Conservation (phyloP, 75 land plant species). For the Adiantum capillusveneris region DNA sequence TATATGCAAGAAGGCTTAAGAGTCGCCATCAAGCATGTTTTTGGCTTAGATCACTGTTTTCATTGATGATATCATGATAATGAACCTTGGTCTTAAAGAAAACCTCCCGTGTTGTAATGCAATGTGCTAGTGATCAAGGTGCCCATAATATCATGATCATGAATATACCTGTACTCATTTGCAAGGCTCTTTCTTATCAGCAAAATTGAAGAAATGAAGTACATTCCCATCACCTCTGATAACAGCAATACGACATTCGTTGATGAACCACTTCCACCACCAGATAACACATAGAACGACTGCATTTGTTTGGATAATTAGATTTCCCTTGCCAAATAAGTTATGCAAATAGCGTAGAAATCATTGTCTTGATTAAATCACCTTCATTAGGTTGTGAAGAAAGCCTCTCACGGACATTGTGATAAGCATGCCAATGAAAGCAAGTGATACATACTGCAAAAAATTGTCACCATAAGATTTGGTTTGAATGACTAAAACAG, state of each 20-base stretch:
- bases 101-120: too few species aligned
- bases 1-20: too few species aligned
- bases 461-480: too few species aligned
- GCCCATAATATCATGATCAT: too few species aligned
- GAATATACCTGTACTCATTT: conserved; percentile 83
- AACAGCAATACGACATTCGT: conserved; percentile 87
- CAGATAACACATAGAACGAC: conserved; percentile 83
- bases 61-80: too few species aligned
- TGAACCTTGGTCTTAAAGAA: too few species aligned
- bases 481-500: too few species aligned
- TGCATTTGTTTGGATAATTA: conserved; percentile 13
- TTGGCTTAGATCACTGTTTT: too few species aligned
- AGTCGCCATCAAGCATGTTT: too few species aligned
- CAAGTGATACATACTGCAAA: conserved; percentile 73
- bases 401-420: conserved; percentile 85
- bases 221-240: conserved; percentile 97
- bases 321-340: background rate
- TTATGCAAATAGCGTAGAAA: too few species aligned
- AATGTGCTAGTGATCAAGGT: too few species aligned
- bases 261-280: conserved; percentile 80
- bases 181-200: conserved; percentile 90
- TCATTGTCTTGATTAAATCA: conserved; percentile 18
- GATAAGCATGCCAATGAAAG: conserved; percentile 89
- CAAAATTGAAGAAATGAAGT: conserved; percentile 87
- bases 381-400: conserved; percentile 79